phyloP scores from a whole-genome alignment of 2,329 filamentous ascomycete genomes.

The Ambrosiella cleistominuta region DNA sequence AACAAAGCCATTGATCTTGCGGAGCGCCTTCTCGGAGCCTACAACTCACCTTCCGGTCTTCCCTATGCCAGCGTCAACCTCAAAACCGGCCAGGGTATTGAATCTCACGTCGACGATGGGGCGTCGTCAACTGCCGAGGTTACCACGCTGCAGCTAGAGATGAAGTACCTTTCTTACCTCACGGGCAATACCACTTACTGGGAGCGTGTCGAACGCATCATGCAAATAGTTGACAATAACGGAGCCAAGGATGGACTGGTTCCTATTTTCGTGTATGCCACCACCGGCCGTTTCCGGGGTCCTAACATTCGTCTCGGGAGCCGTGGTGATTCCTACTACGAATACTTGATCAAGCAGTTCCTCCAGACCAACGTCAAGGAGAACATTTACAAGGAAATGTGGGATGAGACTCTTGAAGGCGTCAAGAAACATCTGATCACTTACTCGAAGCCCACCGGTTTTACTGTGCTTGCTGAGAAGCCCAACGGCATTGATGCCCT shows the following conservation, averaged over 20 bases:
- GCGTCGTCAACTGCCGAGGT: slow-evolving; percentile 90
- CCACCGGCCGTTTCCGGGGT: slow-evolving; percentile 61
- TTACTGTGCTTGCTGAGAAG: slow-evolving; percentile 82
- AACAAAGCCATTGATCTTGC: slow-evolving; percentile 91
- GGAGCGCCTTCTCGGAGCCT: slow-evolving; percentile 71
- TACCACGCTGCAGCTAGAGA: slow-evolving; percentile 80
- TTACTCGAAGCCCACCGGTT: slow-evolving; percentile 61
- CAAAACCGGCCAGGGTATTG: slow-evolving; percentile 55
- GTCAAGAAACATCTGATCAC: slow-evolving; percentile 85
- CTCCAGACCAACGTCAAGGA: slow-evolving; percentile 82
- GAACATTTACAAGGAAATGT: slow-evolving; percentile 75
- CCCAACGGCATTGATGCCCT: slow-evolving; percentile 49
- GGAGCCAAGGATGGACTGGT: slow-evolving; percentile 63
- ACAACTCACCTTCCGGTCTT: slow-evolving; percentile 70
- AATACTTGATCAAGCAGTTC: slow-evolving; percentile 98
- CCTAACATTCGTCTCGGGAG: slow-evolving; percentile 82
- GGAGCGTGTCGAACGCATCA: slow-evolving; percentile 80
- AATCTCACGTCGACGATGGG: slow-evolving; percentile 68
- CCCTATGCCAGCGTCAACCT: slow-evolving; percentile 86
- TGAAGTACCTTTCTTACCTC: slow-evolving; percentile 90
- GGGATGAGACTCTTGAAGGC: slow-evolving; percentile 69
- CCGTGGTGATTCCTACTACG: slow-evolving; percentile 93
- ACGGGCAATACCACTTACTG: slow-evolving; percentile 88
- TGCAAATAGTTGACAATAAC: slow-evolving; percentile 77
- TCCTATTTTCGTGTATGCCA: slow-evolving; percentile 77